Conservation (phyloP, 1,284 basidiomycete genomes). For the Marasmius oreades region DNA sequence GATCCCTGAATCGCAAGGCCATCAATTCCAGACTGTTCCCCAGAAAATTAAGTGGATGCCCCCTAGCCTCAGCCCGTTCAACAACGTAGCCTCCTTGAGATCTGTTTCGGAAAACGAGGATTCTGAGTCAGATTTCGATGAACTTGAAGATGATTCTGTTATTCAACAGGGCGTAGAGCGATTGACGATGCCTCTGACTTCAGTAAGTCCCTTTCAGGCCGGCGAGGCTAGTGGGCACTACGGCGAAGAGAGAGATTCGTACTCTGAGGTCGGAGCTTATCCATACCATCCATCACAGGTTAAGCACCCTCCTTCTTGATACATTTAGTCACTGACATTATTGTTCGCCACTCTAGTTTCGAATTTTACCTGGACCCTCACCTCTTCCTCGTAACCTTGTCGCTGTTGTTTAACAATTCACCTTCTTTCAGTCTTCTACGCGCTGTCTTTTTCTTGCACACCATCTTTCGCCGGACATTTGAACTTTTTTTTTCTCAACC, state of each 20-base stretch:
- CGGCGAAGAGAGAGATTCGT: slow-evolving; percentile 14
- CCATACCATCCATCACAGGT: slow-evolving; percentile 12
- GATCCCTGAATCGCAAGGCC: neutral
- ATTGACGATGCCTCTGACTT: slow-evolving; percentile 8
- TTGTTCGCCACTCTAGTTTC: neutral
- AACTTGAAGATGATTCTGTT: slow-evolving; percentile 8
- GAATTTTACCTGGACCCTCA: neutral
- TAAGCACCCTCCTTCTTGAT: neutral
- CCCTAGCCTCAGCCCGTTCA: slow-evolving; percentile 6
- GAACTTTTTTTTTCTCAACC: no score
- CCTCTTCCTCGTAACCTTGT: neutral
- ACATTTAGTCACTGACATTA: neutral
- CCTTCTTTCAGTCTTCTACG: neutral
- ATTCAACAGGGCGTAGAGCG: neutral
- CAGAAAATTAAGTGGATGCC: slow-evolving; percentile 14
- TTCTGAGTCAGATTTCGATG: slow-evolving; percentile 6
- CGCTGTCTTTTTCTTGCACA: neutral
- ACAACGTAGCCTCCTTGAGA: slow-evolving; percentile 2
- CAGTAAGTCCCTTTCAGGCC: slow-evolving; percentile 1
- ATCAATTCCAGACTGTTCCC: neutral
- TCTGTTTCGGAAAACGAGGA: slow-evolving; percentile 9
- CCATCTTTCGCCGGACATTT: no score
- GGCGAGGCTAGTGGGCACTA: neutral
- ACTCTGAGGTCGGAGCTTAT: neutral
- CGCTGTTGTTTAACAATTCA: neutral